A percentile compares a stretch with the other conserved stretches of the same genome.
phyloP scores from a whole-genome alignment of 306 rosid genomes.

The apple (Malus domestica) region ASM211411v1 NC_041791.1:30609001-30609500 shows the following conservation, averaged over 20 bases:
- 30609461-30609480: conserved; percentile 25
- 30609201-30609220: not conserved
- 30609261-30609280: conserved; percentile 53
- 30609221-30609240: conserved; percentile 6
- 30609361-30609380: conserved; percentile 38
- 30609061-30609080: conserved; percentile 12
- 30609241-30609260: conserved; percentile 16
- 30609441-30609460: conserved; percentile 57
- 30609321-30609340: conserved; percentile 34
- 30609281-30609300: conserved; percentile 49
- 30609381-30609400: conserved; percentile 55
- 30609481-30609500: conserved; percentile 26
- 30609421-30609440: conserved; percentile 64
- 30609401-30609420: conserved; percentile 31
- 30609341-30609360: conserved; percentile 79
- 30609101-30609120: conserved; percentile 6
- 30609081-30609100: not conserved
- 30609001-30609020: conserved; percentile 23
- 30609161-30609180: conserved; percentile 17
- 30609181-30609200: not conserved
- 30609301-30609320: conserved; percentile 33
- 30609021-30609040: conserved; percentile 6
- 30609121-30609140: conserved; percentile 11
- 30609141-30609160: conserved; percentile 19
- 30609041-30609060: conserved; percentile 13